Base-by-base conservation (phyloP, 805 yeast species). In the Yarrowia hollandica region DNA sequence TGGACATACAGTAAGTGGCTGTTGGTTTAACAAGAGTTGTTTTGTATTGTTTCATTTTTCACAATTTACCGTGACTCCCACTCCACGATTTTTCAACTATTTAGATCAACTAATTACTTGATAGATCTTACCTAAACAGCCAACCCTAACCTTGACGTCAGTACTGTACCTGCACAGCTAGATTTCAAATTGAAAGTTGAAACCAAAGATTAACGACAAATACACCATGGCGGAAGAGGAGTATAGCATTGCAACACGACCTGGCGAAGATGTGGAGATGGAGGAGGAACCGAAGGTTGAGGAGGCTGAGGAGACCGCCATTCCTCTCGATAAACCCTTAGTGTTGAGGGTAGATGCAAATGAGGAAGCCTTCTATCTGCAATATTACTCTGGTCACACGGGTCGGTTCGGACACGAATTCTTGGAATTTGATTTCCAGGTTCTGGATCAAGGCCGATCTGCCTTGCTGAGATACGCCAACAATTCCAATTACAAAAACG, bases 351-450 rank as follows among this genome's bases (percentile, higher is more conserved):
- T 60, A 2, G 38, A 55, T 33, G 42, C 59, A 10, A 31, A 35
- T 6, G 38, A 54, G 7, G 71, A 69, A 21, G 71, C 71, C 15
- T 75, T 77, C 61, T 75, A 72, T 48, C 48, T 77, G n/a, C 65
- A 78, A 28, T 75, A 76, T 62, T 77, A 77, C 62, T 65, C 79
- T 2, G 79, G 79, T 1, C 78, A 75, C 60, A 68, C 70, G 19
- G 81, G 81, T 1, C 65, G 71, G 15, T 72, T 70, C 61, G 81
- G 81, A 2, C 80, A 77, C 60, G 81, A 78, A 64, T 77, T 76
- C 60, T 62, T 77, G 68, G 76, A 75, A 57, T 73, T 75, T 55
- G 75, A 72, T 56, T 59, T 75, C n/a, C 64, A 66, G 33, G 60
- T 65, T 12, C 62, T 60, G 21, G 69, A 63, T 2, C 71, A 70